Base-by-base conservation (phyloP, 495 filamentous ascomycete species). In the Hypoxylon lienhwacheense region DNA sequence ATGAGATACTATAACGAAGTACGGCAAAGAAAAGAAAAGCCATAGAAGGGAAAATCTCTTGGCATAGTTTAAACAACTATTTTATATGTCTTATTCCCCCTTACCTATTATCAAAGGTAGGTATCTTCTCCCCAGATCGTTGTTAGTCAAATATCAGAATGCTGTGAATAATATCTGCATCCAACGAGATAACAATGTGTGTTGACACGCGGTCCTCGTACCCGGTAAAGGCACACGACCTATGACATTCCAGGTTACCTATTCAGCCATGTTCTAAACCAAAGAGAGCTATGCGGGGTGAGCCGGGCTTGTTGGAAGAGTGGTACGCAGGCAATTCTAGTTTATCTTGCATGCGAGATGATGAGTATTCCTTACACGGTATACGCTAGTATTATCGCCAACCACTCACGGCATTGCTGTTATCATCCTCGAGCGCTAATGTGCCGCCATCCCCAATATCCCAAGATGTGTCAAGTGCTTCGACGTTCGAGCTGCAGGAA, bases 351-450 rank as follows among this genome's bases (percentile, higher is more conserved):
- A 37, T 29, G 52, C 52, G 45, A 14, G 47, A 56, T 44, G 58
- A 56, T 53, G 47, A 44, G 14, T 16, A n/a, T 15, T 7, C 41
- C n/a, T n/a, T n/a, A n/a, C n/a, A n/a, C n/a, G n/a, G n/a, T 58
- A 53, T 56, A 57, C 52, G 53, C 59, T 63, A 63, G 59, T 50
- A 59, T 53, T 63, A 63, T 63, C 59, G 50, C 48, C 49, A n/a
- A 41, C 59, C 59, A 63, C 26, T 63, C 59, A 63, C 35, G 44
- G 49, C 39, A 41, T 25, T 20, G 37, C 43, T 53, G 59, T 59
- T 63, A 63, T 63, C 59, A 59, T 46, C 52, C n/a, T n/a, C 37
- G 42, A 28, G 20, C 50, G 32, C 51, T 61, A 61, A 31, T 41
- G 46, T 42, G 14, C 29, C 31, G 8, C 14, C 17, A 43, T 19